Percentiles rank a stretch among this genome's conserved stretches.
Conservation (phyloP, 306 rosid species). For the Oemleria cerasiformis region DNA sequence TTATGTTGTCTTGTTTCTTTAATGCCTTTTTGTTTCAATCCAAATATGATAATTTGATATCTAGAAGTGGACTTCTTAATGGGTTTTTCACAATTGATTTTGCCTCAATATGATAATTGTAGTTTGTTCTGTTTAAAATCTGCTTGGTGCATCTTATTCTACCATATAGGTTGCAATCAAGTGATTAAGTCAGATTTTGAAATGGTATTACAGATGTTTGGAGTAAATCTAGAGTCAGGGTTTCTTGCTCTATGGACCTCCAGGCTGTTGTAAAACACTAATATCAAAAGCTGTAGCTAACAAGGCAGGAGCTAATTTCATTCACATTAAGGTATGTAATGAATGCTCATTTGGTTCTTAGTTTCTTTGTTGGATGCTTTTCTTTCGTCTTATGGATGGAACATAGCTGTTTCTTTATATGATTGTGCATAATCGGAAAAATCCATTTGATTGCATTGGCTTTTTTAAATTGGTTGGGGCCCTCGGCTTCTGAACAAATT, state of each 20-base stretch:
- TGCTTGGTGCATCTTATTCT: not conserved
- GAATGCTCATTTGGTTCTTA: too few relatives aligned
- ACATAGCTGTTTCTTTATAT: too few relatives aligned
- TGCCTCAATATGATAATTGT: too few relatives aligned
- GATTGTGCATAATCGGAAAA: not conserved
- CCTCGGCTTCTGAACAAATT: slow-evolving; percentile 82
- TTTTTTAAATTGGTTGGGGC: slow-evolving; percentile 45
- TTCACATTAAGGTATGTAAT: slow-evolving; percentile 57
- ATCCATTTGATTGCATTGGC: not conserved
- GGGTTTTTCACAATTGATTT: too few relatives aligned
- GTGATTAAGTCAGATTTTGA: slow-evolving; percentile 19
- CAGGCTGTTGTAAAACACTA: too few relatives aligned
- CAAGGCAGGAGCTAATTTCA: slow-evolving; percentile 87
- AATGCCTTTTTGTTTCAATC: too few relatives aligned
- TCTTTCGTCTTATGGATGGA: too few relatives aligned
- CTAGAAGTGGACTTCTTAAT: too few relatives aligned
- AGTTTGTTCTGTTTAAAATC: too few relatives aligned
- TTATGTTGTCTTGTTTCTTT: too few relatives aligned
- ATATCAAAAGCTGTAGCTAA: slow-evolving; percentile 92
- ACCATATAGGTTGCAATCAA: not conserved
- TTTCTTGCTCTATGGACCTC: slow-evolving; percentile 90
- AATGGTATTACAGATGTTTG: slow-evolving; percentile 47
- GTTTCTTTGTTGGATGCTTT: too few relatives aligned
- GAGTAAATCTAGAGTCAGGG: slow-evolving; percentile 74
- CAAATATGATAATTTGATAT: too few relatives aligned